phyloP scores from a whole-genome alignment of 345 rosid genomes.

The Euphorbia peplus region DNA sequence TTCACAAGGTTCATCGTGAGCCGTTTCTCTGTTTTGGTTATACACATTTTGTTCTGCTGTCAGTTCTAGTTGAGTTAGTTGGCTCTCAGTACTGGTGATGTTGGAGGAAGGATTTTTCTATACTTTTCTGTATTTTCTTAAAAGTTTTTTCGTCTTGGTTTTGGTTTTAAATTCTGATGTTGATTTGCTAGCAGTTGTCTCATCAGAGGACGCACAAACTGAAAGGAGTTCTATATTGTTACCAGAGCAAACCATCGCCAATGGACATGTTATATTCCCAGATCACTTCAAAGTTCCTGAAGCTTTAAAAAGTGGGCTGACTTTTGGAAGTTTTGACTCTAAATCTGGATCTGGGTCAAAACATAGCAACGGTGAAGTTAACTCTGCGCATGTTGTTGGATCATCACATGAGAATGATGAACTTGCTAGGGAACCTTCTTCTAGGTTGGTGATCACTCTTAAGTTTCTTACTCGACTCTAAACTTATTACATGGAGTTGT shows the following conservation, averaged over 20 bases:
- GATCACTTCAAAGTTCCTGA: constrained; percentile 67
- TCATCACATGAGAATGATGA: constrained; percentile 35
- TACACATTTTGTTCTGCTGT: not conserved
- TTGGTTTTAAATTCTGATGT: not conserved
- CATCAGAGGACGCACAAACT: constrained; percentile 32
- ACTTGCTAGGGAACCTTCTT: constrained; percentile 42
- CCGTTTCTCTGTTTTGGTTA: not conserved
- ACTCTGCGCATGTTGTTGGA: constrained; percentile 35
- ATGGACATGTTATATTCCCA: constrained; percentile 73
- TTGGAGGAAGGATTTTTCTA: not conserved
- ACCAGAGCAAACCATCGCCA: constrained; percentile 33
- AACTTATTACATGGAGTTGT: not conserved
- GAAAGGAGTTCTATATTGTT: constrained; percentile 34
- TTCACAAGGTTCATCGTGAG: no score
- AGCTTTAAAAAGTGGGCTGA: constrained; percentile 64
- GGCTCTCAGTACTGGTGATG: not conserved
- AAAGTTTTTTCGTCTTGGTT: constrained; percentile 3
- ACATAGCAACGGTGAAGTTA: constrained; percentile 29
- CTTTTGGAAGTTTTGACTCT: constrained; percentile 83
- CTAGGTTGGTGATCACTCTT: constrained; percentile 51
- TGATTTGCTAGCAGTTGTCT: constrained; percentile 28
- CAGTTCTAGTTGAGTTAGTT: not conserved
- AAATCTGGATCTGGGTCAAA: constrained; percentile 37
- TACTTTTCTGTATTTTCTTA: not conserved
- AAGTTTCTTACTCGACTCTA: not conserved